A percentile compares a stretch with the other conserved stretches of the same genome.
phyloP scores from a whole-genome alignment of 1,284 basidiomycete species.

The Sanghuangporus weigelae region DNA sequence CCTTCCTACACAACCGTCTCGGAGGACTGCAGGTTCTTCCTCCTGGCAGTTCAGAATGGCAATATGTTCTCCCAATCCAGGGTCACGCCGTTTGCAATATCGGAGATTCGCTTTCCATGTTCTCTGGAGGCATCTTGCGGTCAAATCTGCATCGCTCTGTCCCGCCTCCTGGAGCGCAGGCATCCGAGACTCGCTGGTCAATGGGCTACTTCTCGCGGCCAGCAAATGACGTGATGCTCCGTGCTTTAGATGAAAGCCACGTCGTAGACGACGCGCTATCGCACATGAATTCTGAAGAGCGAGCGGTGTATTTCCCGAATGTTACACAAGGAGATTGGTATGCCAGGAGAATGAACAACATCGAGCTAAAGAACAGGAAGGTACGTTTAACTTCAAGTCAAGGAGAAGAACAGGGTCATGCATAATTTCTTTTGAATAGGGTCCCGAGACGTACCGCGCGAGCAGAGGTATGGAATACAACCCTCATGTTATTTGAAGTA shows the following conservation, averaged over 20 bases:
- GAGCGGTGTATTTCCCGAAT: conserved; percentile 14
- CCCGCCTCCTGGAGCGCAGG: conserved; percentile 43
- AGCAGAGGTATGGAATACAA: conserved; percentile 33
- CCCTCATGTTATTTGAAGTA: conserved; percentile 20
- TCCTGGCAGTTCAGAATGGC: conserved; percentile 58
- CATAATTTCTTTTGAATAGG: conserved; percentile 17
- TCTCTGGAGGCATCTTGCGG: conserved; percentile 53
- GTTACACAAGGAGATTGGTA: conserved; percentile 46
- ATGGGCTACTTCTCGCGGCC: conserved; percentile 61
- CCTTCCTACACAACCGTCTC: conserved; percentile 63
- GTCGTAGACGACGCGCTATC: background rate
- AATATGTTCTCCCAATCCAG: conserved; percentile 60
- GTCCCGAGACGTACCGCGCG: conserved; percentile 32
- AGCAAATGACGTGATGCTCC: conserved; percentile 42
- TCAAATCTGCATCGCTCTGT: conserved; percentile 52
- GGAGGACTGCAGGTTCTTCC: conserved; percentile 69
- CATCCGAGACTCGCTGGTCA: conserved; percentile 45
- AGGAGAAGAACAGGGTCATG: background rate
- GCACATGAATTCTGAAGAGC: conserved; percentile 7
- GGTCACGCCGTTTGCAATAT: conserved; percentile 58
- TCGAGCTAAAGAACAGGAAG: conserved; percentile 40
- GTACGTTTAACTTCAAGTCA: conserved; percentile 20
- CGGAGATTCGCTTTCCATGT: conserved; percentile 52
- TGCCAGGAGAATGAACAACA: conserved; percentile 38
- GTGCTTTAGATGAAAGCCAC: conserved; percentile 46